Percentiles rank a stretch among this genome's conserved stretches.
phyloP scores from a whole-genome alignment of 805 yeast species.

The Jamesozyma rosinii region DNA sequence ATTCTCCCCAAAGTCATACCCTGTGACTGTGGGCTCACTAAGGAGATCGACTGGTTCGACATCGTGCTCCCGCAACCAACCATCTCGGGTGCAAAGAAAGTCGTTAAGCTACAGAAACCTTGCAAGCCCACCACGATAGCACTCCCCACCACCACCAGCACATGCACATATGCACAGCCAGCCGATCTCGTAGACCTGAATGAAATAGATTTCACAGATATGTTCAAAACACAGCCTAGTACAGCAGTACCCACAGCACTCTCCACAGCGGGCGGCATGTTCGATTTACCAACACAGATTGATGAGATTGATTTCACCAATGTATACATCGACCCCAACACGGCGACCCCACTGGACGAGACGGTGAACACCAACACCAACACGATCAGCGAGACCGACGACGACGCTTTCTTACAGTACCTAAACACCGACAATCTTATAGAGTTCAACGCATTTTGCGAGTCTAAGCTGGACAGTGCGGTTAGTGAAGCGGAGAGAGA shows the following conservation, averaged over 20 bases:
- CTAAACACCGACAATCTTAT: neutral
- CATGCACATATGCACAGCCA: neutral
- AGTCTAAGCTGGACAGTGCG: too few species aligned
- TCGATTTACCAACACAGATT: neutral
- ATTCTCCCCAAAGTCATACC: constrained; percentile 24
- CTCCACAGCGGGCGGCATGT: neutral
- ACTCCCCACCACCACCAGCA: neutral
- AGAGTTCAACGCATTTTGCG: neutral
- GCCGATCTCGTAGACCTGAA: constrained; percentile 8
- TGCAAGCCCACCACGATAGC: neutral
- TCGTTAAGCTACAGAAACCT: neutral
- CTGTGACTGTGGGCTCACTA: constrained; percentile 32
- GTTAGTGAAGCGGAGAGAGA: too few species aligned
- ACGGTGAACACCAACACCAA: neutral
- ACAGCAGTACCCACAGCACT: neutral
- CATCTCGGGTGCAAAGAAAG: constrained; percentile 6
- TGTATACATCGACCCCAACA: neutral
- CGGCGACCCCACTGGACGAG: too few species aligned
- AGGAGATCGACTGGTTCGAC: constrained; percentile 27
- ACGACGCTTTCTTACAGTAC: neutral
- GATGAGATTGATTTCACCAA: neutral
- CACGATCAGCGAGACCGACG: neutral
- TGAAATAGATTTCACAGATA: constrained; percentile 29
- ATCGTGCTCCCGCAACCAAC: constrained; percentile 23
- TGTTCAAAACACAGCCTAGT: constrained; percentile 16